These are phyloP conservation scores for Zhuliangozyma parablackwelliae DNA, from an alignment of 1,139 yeast species.

Conservation along the genomic window DNA sequence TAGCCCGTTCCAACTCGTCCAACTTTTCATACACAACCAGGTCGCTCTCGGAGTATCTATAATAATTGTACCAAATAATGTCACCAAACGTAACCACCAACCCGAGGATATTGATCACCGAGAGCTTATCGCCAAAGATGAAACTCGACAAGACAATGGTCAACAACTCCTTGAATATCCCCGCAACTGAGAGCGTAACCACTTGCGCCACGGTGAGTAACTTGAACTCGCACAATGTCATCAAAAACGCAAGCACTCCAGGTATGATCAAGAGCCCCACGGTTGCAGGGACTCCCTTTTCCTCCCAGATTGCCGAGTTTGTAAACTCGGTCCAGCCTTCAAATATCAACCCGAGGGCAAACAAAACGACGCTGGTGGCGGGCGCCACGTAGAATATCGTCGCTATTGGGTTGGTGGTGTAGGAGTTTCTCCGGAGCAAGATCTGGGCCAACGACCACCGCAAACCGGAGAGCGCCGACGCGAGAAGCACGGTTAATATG, in stretches of 20 bases:
- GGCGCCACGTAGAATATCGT: slow-evolving; percentile 86
- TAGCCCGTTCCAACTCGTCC: background rate
- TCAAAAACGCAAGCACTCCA: slow-evolving; percentile 80
- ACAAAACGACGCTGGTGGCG: slow-evolving; percentile 63
- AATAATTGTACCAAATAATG: slow-evolving; percentile 76
- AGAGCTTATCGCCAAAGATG: slow-evolving; percentile 70
- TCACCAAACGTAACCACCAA: slow-evolving; percentile 70
- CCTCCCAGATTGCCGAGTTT: slow-evolving; percentile 57
- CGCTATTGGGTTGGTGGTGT: slow-evolving; percentile 68
- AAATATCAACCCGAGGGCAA: slow-evolving; percentile 54
- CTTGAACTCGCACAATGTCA: slow-evolving; percentile 87
- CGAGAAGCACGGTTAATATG: slow-evolving; percentile 64
- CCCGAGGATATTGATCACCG: slow-evolving; percentile 69
- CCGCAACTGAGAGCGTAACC: slow-evolving; percentile 82
- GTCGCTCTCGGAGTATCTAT: slow-evolving; percentile 37
- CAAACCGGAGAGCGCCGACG: slow-evolving; percentile 81
- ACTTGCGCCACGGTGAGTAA: slow-evolving; percentile 80
- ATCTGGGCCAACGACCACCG: slow-evolving; percentile 95
- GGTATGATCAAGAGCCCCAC: slow-evolving; percentile 65
- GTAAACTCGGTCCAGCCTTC: slow-evolving; percentile 63
- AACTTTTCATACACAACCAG: background rate
- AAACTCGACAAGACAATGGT: slow-evolving; percentile 71
- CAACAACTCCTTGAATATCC: slow-evolving; percentile 84
- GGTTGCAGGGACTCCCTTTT: slow-evolving; percentile 53
- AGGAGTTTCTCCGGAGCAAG: slow-evolving; percentile 52